phyloP scores from a whole-genome alignment of 345 rosid species.

The Salix viminalis region DNA sequence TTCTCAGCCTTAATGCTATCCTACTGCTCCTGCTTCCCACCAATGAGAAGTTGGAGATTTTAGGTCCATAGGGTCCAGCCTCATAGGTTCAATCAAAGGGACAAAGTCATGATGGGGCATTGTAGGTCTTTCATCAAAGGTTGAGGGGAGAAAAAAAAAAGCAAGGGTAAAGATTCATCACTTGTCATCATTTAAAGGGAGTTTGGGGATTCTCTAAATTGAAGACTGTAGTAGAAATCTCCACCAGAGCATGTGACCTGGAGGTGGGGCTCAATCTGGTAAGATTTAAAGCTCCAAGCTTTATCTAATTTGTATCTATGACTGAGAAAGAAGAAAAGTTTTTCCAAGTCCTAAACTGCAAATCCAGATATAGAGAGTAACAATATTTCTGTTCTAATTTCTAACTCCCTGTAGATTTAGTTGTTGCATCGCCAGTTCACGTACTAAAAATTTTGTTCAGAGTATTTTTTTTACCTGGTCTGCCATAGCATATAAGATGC shows the following conservation, averaged over 20 bases:
- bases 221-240: not conserved
- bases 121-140: not conserved
- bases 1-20: not conserved
- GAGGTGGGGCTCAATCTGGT: not conserved
- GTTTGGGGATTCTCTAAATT: not conserved
- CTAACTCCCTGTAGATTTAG: not conserved
- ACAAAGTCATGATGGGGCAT: not conserved
- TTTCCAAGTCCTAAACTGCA: not conserved
- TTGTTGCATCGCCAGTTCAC: not conserved
- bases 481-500: slow-evolving; percentile 69
- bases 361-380: not conserved
- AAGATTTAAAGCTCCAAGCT: not conserved
- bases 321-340: not conserved
- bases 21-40: not conserved
- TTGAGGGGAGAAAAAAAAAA: not conserved
- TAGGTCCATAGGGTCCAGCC: not conserved
- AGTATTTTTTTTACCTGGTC: slow-evolving; percentile 53
- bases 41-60: not conserved
- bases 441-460: not conserved
- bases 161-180: not conserved
- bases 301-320: not conserved
- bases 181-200: not conserved
- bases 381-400: not conserved
- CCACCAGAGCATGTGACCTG: not conserved
- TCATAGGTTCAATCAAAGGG: not conserved